phyloP scores from a whole-genome alignment of 2,329 filamentous ascomycete species.

The Dryadomyces quercivorus region DNA sequence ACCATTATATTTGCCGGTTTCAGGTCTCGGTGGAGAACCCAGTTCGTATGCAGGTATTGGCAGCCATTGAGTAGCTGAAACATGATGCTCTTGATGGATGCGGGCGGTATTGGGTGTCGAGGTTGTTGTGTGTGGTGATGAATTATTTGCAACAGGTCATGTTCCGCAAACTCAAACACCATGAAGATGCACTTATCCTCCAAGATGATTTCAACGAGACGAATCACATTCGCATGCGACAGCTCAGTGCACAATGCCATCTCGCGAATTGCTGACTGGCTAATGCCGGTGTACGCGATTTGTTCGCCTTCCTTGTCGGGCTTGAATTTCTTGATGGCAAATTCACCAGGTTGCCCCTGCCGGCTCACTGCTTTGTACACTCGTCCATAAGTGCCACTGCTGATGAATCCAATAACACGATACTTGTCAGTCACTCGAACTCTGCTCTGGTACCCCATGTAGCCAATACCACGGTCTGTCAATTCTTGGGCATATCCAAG shows the following conservation, averaged over 20 bases:
- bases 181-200: slow-evolving; percentile 99
- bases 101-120: slow-evolving; percentile 74
- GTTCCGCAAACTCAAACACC: slow-evolving; percentile 98
- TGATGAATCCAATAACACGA: slow-evolving; percentile 96
- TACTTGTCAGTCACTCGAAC: slow-evolving; percentile 86
- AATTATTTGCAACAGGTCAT: slow-evolving; percentile 94
- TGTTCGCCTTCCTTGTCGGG: slow-evolving; percentile 96
- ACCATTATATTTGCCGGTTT: slow-evolving; percentile 99
- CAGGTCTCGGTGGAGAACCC: slow-evolving; percentile 92
- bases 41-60: slow-evolving; percentile 89
- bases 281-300: slow-evolving; percentile 92
- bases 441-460: slow-evolving; percentile 55
- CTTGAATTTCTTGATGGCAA: slow-evolving; percentile 99
- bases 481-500: slow-evolving; percentile 27
- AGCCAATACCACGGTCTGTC: slow-evolving; percentile 33
- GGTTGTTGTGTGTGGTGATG: slow-evolving; percentile 91
- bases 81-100: slow-evolving; percentile 85
- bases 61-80: slow-evolving; percentile 92
- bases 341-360: slow-evolving; percentile 64
- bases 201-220: slow-evolving; percentile 86
- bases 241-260: slow-evolving; percentile 96
- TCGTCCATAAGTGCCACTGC: slow-evolving; percentile 91
- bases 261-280: slow-evolving; percentile 90
- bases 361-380: slow-evolving; percentile 90
- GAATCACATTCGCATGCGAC: slow-evolving; percentile 77